Evolutionary conservation across 495 filamentous ascomycete species (phyloP), one percentile per base, ranked within the genome.

Genomic region (Penicillium mononematosum): DNA sequence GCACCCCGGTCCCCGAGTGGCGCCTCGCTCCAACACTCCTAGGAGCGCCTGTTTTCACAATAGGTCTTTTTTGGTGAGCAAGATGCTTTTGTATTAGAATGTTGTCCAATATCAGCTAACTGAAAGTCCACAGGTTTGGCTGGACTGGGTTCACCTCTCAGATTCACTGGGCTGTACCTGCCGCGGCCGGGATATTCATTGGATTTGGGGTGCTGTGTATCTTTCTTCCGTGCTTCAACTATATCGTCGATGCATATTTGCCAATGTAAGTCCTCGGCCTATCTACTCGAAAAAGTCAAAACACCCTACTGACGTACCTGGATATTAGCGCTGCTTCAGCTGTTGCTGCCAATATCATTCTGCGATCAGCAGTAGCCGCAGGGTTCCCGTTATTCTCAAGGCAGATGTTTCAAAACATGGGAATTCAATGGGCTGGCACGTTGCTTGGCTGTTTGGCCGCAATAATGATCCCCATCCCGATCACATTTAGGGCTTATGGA

Each of bases 291-390:
- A 3, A 1, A 11, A 36, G 1, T 29, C 1, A 20, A 10, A 1
- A 16, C 14, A 36, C 22, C 6, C 5, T 16, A 5, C 46, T 62
- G n/a, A 62, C 47, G 10, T 5, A 17, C 14, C 27, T 24, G 9
- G 9, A 38, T 8, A 32, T 44, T 53, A 85, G 81, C 53, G 91
- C 91, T 12, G 91, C 91, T 36, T 93, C 90, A 6, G 89, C 90
- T 25, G 91, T 96, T 45, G 91, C 92, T 8, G 91, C 86, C 22
- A 96, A 96, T 69, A 94, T 92, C 0, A 91, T 96, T 69, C 76
- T 94, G 9, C 88, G 92, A 3, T 92, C 88, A 5, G 72, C 90
- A 1, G 83, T 83, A 44, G 91, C 88, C 22, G 87, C 88, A 8
- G 84, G 80, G 0, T 96, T 96, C 72, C 92, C 92, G 11, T 78